Evolutionary conservation across 805 yeast species (phyloP), one percentile per base, ranked within the genome.

Genomic region (Cyberlindnera lachancei): DNA sequence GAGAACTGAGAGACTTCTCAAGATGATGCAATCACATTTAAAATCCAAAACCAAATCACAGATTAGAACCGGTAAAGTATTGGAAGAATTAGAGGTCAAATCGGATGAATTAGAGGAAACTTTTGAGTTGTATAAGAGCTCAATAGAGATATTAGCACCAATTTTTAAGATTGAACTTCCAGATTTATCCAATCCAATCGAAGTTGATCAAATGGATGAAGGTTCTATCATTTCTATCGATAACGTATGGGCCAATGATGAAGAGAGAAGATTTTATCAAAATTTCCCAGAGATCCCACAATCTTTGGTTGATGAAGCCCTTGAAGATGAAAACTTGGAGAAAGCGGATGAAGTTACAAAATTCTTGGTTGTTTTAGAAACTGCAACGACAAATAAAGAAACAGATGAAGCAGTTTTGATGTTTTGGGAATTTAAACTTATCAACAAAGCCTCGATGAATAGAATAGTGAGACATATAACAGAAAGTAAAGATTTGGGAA

Each of bases 401-500:
- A 56, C 79, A 14, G 81, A 77, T 37, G 53, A 58, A 4, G 52
- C 70, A 5, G 70, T 67, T 1, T 37, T 50, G 12, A 63, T 60
- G 7, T 79, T 70, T 52, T 70, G 80, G 71, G 33, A 39, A 4
- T 41, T 55, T n/a, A 56, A 55, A 7, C 55, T 85, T 16, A 71
- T 79, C 49, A 83, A 82, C 47, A 84, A 79, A 52, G 87, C 92
- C 0, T 75, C 94, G 0, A 69, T 66, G 29, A 70, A 74, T 41
- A 63, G 85, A 42, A 49, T 87, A 7, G 47, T 73, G 30, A 70
- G 67, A 32, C 74, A 73, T 47, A 69, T 84, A 34, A 56, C 65
- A 6, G 73, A 70, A 15, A 59, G 67, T 29, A 53, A 61, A 27
- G 70, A 71, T 37, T 50, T 70, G 43, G 58, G 64, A 22, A 65